Base-by-base conservation (phyloP, 805 yeast genomes). In the Nakazawaea pomicola region DNA sequence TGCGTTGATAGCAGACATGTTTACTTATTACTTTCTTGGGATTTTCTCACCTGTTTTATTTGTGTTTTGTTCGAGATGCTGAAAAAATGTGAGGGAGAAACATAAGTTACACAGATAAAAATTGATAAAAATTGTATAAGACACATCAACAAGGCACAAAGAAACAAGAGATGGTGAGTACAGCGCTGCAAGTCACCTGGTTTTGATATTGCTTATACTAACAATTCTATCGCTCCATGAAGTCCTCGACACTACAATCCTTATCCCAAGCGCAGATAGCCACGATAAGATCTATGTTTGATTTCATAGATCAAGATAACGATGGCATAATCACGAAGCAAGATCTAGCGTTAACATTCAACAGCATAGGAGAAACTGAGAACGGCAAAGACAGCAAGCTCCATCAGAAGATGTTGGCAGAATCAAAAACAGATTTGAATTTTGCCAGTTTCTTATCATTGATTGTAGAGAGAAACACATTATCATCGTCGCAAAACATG, bases 291-390 rank as follows among this genome's bases (percentile, higher is more conserved):
- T 83, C 85, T 49, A 79, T 93, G 1, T 90, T 89, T 58, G 78
- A 85, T 21, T 58, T 86, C 50, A 76, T 90, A 6, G 96, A 90
- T 54, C 83, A 83, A 28, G 91, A 90, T 46, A 78, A 82, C 19
- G 95, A 89, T 52, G 87, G 88, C 1, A 54, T 59, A 4, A 77
- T 85, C 32, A 64, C 82, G 1, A 53, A 59, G 23, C 57, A 65
- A 1, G 93, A 85, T 57, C 53, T 90, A 40, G 64, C 61, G 29
- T 66, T 71, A 17, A 67, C 81, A 14, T 70, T 78, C 46, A 64
- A 70, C 30, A 71, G 74, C 9, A 48, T 82, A 12, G 84, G 81
- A 1, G 69, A 74, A 35, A 62, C 61, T 2, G 54, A 61, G 1
- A 23, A 27, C 17, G 25, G 33, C 7, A 28, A 36, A 2, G 53